Evolutionary conservation across 1,284 basidiomycete genomes (phyloP).

Genomic region (Marasmius oreades): DNA sequence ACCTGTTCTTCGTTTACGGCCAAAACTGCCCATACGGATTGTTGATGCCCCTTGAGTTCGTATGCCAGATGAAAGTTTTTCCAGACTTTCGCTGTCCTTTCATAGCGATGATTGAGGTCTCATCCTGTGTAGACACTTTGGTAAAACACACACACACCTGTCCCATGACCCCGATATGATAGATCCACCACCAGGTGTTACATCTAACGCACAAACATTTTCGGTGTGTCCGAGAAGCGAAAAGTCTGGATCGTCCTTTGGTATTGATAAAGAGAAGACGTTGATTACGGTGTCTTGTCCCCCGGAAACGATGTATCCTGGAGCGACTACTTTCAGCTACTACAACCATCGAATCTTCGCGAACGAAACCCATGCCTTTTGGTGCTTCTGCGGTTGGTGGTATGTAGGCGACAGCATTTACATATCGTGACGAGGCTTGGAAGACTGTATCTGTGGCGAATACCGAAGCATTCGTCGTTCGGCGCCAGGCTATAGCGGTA

Average conservation of each 20-base stretch:
- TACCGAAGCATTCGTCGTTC: constrained; percentile 39
- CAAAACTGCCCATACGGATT: constrained; percentile 93
- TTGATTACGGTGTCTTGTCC: constrained; percentile 86
- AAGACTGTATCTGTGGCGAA: constrained; percentile 57
- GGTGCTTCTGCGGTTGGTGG: constrained; percentile 63
- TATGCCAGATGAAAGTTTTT: constrained; percentile 73
- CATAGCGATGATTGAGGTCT: constrained; percentile 9
- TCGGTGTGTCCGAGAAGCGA: constrained; percentile 86
- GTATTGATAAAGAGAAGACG: constrained; percentile 62
- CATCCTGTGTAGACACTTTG: too few relatives aligned
- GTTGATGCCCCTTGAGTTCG: constrained; percentile 82
- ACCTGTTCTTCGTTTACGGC: constrained; percentile 78
- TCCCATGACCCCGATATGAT: constrained; percentile 99
- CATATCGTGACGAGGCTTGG: constrained; percentile 70
- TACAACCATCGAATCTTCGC: constrained; percentile 7
- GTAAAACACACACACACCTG: constrained; percentile 66
- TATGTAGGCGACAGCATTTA: constrained; percentile 81
- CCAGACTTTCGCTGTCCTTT: constrained; percentile 93
- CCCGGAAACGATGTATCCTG: constrained; percentile 82
- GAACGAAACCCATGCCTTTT: constrained; percentile 47
- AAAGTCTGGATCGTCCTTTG: constrained; percentile 69
- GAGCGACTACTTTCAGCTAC: constrained; percentile 17
- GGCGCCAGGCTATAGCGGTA: constrained; percentile 83
- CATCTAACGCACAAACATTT: constrained; percentile 88
- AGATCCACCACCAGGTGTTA: constrained; percentile 62